Base-by-base conservation (phyloP, 2,329 filamentous ascomycete genomes). In the Aspergillus jensenii region DNA sequence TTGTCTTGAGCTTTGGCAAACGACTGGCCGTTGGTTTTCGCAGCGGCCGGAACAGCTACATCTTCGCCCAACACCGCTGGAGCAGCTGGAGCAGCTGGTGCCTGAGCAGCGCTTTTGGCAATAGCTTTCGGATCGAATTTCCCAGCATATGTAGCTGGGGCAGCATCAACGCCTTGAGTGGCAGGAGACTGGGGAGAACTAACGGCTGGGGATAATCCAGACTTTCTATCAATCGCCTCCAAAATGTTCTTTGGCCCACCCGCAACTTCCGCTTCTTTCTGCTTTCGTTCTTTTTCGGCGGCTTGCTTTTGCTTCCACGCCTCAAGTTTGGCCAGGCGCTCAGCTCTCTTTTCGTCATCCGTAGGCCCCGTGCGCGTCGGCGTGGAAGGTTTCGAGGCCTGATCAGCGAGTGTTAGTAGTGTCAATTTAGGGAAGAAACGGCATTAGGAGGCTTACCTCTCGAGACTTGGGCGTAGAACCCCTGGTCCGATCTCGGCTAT, bases 271-370 rank as follows among this genome's bases (percentile, higher is more conserved):
- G 87, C 82, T 67, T 89, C 85, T 68, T 86, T 87, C 70, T 90
- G 85, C 71, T 90, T 90, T 62, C 84, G 84, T 66, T 88, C 88
- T 65, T 88, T 88, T 70, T 87, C 86, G 63, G 91, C 90, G 6
- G 82, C 81, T 71, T 91, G 88, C 76, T 93, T 93, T 75, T 91
- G 90, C 77, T 96, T 96, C 93, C 92, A 96, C 57, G 90, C 90
- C 72, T 93, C 90, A 27, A 96, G 78, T 71, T 91, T 93, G 27
- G 90, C 90, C 44, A 92, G 81, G 62, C 90, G 82, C 73, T 93
- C 90, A 50, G 88, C 89, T 73, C 93, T 91, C 70, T 90, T 91
- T 50, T 91, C 87, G 60, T 86, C 84, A 67, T 91, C 90, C 31
- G 84, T 81, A 67, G 86, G 86, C 45, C 79, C 76, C 53, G 81